Conservation (phyloP, 2,329 filamentous ascomycete species). For the Emergomyces africanus region DNA sequence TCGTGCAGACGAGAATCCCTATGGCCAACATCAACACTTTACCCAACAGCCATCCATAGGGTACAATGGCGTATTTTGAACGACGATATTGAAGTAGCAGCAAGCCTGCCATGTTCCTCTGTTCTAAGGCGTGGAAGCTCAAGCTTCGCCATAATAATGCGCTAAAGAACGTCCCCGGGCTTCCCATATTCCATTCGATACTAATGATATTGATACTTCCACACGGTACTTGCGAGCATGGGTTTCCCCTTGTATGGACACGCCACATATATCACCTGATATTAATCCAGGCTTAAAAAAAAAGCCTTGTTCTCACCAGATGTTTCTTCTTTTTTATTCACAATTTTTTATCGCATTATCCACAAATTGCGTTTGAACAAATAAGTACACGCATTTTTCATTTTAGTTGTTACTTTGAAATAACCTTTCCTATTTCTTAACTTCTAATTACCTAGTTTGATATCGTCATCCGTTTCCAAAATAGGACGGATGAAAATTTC, state of each 20-base stretch:
- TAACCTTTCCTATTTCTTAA: neutral
- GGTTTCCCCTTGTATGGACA: neutral
- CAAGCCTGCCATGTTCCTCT: neutral
- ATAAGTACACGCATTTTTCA: neutral
- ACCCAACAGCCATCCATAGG: slow-evolving; percentile 22
- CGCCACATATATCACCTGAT: neutral
- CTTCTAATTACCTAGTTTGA: slow-evolving; percentile 3
- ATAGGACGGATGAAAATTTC: slow-evolving; percentile 6
- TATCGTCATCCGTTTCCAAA: neutral
- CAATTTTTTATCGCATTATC: neutral
- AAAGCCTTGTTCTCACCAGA: neutral
- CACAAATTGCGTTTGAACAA: neutral
- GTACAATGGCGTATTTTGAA: slow-evolving; percentile 17
- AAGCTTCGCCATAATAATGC: neutral
- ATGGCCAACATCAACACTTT: slow-evolving; percentile 22
- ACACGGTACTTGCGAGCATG: neutral
- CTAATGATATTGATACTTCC: neutral
- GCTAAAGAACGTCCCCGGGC: neutral
- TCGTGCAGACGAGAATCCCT: slow-evolving; percentile 21
- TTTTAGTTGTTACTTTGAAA: slow-evolving; percentile 15
- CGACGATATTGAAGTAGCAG: neutral
- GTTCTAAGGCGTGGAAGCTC: neutral
- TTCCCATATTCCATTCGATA: neutral
- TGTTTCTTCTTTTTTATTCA: neutral
- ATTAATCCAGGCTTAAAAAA: neutral